Evolutionary conservation across 176 grass and related monocot species (phyloP).

Genomic region (Chrysopogon serrulatus): DNA sequence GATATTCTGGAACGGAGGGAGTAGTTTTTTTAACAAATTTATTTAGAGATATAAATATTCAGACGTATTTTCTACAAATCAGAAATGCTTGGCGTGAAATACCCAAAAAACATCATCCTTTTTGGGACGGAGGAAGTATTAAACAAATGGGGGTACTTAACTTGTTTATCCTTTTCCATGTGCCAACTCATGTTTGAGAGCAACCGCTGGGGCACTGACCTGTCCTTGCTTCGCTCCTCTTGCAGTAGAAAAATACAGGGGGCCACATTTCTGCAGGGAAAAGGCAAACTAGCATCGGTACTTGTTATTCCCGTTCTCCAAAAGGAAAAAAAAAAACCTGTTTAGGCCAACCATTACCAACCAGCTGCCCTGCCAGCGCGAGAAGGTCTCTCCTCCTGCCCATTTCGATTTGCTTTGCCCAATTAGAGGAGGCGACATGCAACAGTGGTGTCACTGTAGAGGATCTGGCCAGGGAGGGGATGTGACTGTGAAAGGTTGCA

Average conservation of each 20-base stretch:
- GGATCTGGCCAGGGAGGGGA: constrained; percentile 12
- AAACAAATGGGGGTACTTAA: not conserved
- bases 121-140: too few species aligned
- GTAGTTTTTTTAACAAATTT: too few species aligned
- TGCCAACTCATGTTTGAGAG: not conserved
- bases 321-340: not conserved
- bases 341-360: not conserved
- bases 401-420: not conserved
- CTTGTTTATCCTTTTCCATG: not conserved
- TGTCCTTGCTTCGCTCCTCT: not conserved
- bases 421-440: not conserved
- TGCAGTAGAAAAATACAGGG: not conserved
- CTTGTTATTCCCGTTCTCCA: not conserved
- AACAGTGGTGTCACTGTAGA: constrained; percentile 1
- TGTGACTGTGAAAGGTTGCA: constrained; percentile 11
- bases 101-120: too few species aligned
- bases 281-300: not conserved
- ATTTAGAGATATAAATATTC: too few species aligned
- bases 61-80: not conserved
- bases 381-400: not conserved
- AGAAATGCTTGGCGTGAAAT: too few species aligned
- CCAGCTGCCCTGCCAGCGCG: not conserved
- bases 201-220: not conserved
- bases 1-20: too few species aligned
- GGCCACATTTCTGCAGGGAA: not conserved